Evolutionary conservation across 257 asterid species (phyloP), one percentile per base, ranked within the genome.

Genomic region (Nicotiana undulata): DNA sequence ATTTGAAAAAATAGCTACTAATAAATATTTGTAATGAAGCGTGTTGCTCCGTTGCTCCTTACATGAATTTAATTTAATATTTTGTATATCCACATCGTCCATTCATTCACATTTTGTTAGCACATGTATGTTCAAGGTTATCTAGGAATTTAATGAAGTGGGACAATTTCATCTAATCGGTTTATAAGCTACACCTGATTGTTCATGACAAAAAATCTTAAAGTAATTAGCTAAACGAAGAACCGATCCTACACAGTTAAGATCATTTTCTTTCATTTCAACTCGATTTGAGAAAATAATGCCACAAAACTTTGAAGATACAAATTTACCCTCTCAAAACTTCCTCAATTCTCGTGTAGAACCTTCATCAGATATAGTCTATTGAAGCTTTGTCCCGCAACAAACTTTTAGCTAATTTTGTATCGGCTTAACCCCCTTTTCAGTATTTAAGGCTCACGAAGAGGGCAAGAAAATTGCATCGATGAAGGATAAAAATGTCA

Each of bases 331-430:
- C 52, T 40, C 31, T 11, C 56, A 37, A 68, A 40, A 40, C 12
- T 1, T 40, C 56, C 31, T 90, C 81, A 86, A 24, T 53, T 87
- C 74, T 93, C 98, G 40, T 93, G 97, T 80, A 93, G 91, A 76
- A 97, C 97, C 90, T 95, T 95, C 97, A 86, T 89, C 89, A 92
- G 88, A 81, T 93, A 91, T 75, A 95, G 83, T 79, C 92, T 87
- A 78, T 94, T 93, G 87, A 93, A 91, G 92, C 94, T 93, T 88
- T 92, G 98, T 80, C 98, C 98, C 8, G 96, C 93, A 87, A 94
- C 97, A 52, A 3, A 9, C 86, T 93, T 0, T 91, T 91, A 20
- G 93, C 92, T 10, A 82, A 86, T 77, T 93, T 85, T 51, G 87
- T 86, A 6, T 80, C 86, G 11, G 90, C 92, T 2, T 97, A 93